These are phyloP conservation scores for Fusarium dlaminii DNA, from an alignment of 2,329 filamentous ascomycete genomes.

Conservation along the genomic window DNA sequence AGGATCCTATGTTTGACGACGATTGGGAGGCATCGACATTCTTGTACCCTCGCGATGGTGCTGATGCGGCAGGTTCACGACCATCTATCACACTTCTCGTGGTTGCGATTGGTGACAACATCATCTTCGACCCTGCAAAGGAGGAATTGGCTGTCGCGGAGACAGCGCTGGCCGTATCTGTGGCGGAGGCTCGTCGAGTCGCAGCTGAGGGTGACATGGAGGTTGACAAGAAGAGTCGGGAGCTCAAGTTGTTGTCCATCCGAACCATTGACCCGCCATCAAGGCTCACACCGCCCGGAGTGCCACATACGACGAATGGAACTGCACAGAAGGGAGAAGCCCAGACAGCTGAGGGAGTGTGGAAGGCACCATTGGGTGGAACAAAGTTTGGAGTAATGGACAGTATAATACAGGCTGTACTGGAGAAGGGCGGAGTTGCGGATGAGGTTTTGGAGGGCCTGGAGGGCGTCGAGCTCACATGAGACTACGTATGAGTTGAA, in stretches of 20 bases:
- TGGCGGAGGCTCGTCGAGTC: constrained; percentile 60
- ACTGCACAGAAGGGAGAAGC: constrained; percentile 55
- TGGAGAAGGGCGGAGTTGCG: constrained; percentile 81
- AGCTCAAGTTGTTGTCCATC: constrained; percentile 72
- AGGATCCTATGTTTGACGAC: constrained; percentile 97
- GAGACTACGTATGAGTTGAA: background rate
- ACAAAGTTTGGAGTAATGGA: constrained; percentile 78
- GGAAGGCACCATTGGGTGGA: constrained; percentile 86
- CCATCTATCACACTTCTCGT: constrained; percentile 93
- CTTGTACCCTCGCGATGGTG: constrained; percentile 71
- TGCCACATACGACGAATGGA: constrained; percentile 69
- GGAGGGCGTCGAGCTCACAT: constrained; percentile 76
- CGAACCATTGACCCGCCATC: constrained; percentile 80
- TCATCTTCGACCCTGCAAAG: constrained; percentile 91
- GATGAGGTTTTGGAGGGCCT: constrained; percentile 87
- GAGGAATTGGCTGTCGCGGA: constrained; percentile 96
- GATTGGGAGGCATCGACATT: constrained; percentile 89
- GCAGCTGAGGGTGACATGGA: constrained; percentile 50
- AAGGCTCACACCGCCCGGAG: constrained; percentile 74
- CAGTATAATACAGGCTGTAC: constrained; percentile 78
- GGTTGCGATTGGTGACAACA: constrained; percentile 83
- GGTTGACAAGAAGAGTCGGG: constrained; percentile 51
- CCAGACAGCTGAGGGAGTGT: constrained; percentile 75
- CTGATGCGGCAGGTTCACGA: constrained; percentile 52
- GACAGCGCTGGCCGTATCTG: constrained; percentile 84